These are phyloP conservation scores for Casaregolazyma suthepensis DNA, from an alignment of 1,139 yeast species.

Conservation along the genomic window DNA sequence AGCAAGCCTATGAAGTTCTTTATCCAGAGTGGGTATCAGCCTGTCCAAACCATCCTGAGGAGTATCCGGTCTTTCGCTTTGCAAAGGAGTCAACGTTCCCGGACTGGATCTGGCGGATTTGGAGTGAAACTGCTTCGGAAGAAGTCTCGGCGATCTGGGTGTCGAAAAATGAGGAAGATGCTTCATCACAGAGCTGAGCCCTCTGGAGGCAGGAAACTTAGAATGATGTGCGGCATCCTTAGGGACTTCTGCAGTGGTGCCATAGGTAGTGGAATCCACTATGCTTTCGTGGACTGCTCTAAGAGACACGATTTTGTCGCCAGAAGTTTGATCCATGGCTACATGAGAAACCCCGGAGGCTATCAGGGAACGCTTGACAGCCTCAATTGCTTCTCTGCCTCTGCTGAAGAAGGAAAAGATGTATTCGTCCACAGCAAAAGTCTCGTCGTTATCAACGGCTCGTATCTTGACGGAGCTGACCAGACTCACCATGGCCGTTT, in stretches of 20 bases:
- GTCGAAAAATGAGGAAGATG: constrained; percentile 1
- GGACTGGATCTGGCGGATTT: background rate
- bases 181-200: constrained; percentile 3
- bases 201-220: background rate
- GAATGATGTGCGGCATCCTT: constrained; percentile 10
- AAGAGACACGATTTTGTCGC: constrained; percentile 1
- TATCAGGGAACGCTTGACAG: constrained; percentile 16
- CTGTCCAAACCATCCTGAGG: background rate
- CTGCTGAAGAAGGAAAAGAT: constrained; percentile 55
- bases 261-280: constrained; percentile 8
- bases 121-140: background rate
- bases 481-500: constrained; percentile 44
- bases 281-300: constrained; percentile 6
- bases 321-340: constrained; percentile 11
- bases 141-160: background rate
- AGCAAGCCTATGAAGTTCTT: background rate
- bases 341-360: constrained; percentile 16
- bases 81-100: background rate
- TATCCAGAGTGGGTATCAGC: background rate
- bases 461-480: constrained; percentile 44
- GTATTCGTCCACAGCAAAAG: constrained; percentile 58
- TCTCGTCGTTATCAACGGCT: constrained; percentile 46
- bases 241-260: background rate
- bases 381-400: constrained; percentile 15
- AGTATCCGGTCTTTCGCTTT: background rate